These are phyloP conservation scores for Calycina herbarum DNA, from an alignment of 2,329 filamentous ascomycete genomes.

Conservation along the genomic window DNA sequence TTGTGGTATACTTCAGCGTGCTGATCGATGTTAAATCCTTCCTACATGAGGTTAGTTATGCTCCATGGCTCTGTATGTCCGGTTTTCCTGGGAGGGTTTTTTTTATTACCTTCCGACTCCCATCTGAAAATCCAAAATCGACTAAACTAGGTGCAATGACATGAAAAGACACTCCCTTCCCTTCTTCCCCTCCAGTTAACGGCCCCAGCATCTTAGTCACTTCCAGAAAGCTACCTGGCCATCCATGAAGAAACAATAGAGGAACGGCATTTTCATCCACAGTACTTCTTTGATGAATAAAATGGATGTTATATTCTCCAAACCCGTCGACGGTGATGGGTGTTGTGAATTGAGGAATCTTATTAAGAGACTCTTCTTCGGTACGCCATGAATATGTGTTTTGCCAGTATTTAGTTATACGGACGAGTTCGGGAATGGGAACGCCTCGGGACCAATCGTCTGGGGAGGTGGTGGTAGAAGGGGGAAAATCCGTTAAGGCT, in stretches of 20 bases:
- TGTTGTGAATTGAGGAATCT: background rate
- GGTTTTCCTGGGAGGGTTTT: background rate
- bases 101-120: slow-evolving; percentile 25
- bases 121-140: slow-evolving; percentile 49
- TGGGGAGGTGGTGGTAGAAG: background rate
- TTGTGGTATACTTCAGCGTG: slow-evolving; percentile 65
- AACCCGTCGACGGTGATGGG: background rate
- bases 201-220: background rate
- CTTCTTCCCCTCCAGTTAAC: slow-evolving; percentile 23
- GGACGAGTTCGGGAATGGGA: slow-evolving; percentile 16
- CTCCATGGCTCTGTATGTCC: slow-evolving; percentile 35
- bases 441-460: background rate
- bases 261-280: background rate
- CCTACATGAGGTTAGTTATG: slow-evolving; percentile 38
- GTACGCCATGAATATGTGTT: slow-evolving; percentile 30
- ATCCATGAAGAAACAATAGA: background rate
- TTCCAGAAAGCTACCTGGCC: background rate
- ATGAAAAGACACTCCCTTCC: slow-evolving; percentile 21
- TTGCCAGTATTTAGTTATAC: slow-evolving; percentile 25
- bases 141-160: slow-evolving; percentile 57
- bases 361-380: slow-evolving; percentile 19
- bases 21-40: slow-evolving; percentile 57
- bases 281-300: background rate
- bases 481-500: background rate
- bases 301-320: background rate